Conservation (phyloP, 352 stramenopile genomes). For the Globisporangium mamillatum region DNA sequence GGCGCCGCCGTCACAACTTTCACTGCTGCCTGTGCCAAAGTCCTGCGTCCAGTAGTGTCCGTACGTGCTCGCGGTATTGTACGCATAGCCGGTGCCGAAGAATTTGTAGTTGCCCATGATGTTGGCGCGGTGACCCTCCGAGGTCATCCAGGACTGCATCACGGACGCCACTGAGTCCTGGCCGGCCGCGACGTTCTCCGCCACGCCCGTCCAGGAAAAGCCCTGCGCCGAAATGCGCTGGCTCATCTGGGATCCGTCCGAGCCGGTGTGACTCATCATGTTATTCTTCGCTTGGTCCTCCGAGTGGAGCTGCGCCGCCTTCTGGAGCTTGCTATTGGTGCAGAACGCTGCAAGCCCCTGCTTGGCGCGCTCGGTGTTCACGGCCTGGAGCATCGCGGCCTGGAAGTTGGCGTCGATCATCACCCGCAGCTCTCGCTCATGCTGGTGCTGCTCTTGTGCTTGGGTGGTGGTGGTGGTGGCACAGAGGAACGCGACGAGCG, state of each 20-base stretch:
- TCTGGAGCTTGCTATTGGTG: slow-evolving; percentile 34
- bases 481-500: slow-evolving; percentile 6
- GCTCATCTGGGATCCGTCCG: slow-evolving; percentile 19
- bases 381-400: slow-evolving; percentile 21
- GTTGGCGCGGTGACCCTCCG: slow-evolving; percentile 19
- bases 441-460: slow-evolving; percentile 6
- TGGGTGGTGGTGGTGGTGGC: not conserved
- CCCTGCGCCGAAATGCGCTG: slow-evolving; percentile 23
- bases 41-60: slow-evolving; percentile 60
- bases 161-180: slow-evolving; percentile 17
- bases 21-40: slow-evolving; percentile 34
- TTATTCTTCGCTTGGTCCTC: slow-evolving; percentile 28
- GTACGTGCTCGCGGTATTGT: slow-evolving; percentile 32
- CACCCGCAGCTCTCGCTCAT: slow-evolving; percentile 2
- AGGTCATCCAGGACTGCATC: slow-evolving; percentile 23
- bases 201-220: slow-evolving; percentile 21
- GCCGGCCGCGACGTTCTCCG: slow-evolving; percentile 26
- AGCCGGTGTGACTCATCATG: slow-evolving; percentile 33
- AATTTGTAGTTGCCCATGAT: slow-evolving; percentile 30
- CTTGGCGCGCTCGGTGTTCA: slow-evolving; percentile 21
- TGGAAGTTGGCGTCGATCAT: slow-evolving; percentile 13
- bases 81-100: slow-evolving; percentile 44
- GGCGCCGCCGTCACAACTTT: slow-evolving; percentile 15
- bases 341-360: slow-evolving; percentile 15
- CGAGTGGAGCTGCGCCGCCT: slow-evolving; percentile 29